Percentiles rank a stretch among this genome's conserved stretches.
These are phyloP conservation scores for Cryptococcus wingfieldii DNA, from an alignment of 1,284 basidiomycete species.

Conservation along the genomic window DNA sequence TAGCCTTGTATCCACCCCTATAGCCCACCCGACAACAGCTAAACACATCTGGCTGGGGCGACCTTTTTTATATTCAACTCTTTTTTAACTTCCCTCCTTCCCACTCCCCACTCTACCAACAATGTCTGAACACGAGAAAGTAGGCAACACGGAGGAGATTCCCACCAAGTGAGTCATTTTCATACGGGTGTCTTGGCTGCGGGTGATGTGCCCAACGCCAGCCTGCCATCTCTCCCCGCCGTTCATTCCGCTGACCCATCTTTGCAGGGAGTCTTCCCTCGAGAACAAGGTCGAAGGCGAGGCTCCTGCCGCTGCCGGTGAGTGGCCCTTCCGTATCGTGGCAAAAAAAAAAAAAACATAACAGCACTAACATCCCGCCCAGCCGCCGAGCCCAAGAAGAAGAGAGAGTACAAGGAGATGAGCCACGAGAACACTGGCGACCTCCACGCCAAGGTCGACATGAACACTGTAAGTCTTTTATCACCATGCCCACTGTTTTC, in stretches of 20 bases:
- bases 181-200: background rate
- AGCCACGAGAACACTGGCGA: slow-evolving; percentile 59
- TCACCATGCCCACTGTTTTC: background rate
- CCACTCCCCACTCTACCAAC: slow-evolving; percentile 9
- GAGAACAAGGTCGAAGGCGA: slow-evolving; percentile 24
- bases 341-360: background rate
- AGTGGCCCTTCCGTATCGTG: slow-evolving; percentile 5
- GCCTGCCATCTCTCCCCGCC: background rate
- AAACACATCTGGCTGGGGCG: slow-evolving; percentile 15
- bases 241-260: slow-evolving; percentile 3
- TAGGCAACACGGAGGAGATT: slow-evolving; percentile 36
- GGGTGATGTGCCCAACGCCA: background rate
- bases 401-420: slow-evolving; percentile 90
- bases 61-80: slow-evolving; percentile 6
- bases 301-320: slow-evolving; percentile 16
- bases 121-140: slow-evolving; percentile 43
- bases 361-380: background rate
- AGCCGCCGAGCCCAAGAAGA: slow-evolving; percentile 53
- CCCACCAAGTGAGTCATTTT: slow-evolving; percentile 38
- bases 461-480: slow-evolving; percentile 60
- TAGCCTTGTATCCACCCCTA: slow-evolving; percentile 1
- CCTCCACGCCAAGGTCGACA: slow-evolving; percentile 72
- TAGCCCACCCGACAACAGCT: slow-evolving; percentile 17
- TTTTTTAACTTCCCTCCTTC: slow-evolving; percentile 8
- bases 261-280: slow-evolving; percentile 33